A percentile compares a stretch with the other conserved stretches of the same genome.
These are phyloP conservation scores for Backusella circina DNA, from an alignment of 192 early-diverging fungal genomes.

Conservation along the genomic window DNA sequence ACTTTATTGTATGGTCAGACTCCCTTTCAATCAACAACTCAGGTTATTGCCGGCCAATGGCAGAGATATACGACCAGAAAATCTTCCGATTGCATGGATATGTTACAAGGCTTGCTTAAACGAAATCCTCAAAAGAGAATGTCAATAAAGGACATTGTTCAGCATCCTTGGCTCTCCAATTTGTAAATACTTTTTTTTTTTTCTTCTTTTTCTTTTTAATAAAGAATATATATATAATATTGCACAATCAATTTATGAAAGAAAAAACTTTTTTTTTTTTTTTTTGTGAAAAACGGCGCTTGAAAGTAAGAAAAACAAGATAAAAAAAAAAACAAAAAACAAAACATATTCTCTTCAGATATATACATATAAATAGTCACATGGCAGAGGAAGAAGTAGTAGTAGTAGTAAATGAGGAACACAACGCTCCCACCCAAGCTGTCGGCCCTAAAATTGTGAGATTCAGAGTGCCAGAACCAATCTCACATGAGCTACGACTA, in stretches of 20 bases:
- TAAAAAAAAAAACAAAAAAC: not conserved
- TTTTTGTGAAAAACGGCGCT: not conserved
- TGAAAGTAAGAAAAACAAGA: not conserved
- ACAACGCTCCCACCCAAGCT: too few species aligned
- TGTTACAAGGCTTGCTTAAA: slow-evolving; percentile 57
- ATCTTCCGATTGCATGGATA: slow-evolving; percentile 45
- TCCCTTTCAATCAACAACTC: slow-evolving; percentile 47
- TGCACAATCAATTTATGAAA: not conserved
- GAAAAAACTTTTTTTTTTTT: not conserved
- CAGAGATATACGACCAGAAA: slow-evolving; percentile 26
- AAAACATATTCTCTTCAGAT: not conserved
- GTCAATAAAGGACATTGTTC: slow-evolving; percentile 44
- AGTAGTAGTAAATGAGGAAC: too few species aligned
- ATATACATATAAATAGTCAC: too few species aligned
- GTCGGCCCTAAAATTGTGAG: too few species aligned
- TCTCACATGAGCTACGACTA: too few species aligned
- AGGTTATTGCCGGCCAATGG: slow-evolving; percentile 37
- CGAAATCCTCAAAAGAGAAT: slow-evolving; percentile 47
- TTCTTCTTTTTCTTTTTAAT: not conserved
- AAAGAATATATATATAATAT: not conserved
- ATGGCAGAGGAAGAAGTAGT: too few species aligned
- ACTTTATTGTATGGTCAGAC: slow-evolving; percentile 53
- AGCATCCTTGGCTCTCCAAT: slow-evolving; percentile 51
- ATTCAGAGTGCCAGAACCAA: too few species aligned
- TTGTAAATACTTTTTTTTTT: not conserved